phyloP scores from a whole-genome alignment of 148 eudicot species.

The Fagopyrum tataricum region DNA sequence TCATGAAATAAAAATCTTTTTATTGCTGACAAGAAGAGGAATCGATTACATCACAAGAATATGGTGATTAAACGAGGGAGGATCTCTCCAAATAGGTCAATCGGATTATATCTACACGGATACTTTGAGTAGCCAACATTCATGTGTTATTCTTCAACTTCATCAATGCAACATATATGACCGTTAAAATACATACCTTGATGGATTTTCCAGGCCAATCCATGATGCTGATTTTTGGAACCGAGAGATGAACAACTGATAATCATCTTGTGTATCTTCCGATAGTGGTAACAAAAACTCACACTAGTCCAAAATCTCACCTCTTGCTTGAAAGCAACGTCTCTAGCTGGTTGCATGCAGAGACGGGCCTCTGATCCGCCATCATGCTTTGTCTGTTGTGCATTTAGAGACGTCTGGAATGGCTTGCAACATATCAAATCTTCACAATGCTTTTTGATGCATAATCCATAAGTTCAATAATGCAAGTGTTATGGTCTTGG shows the following conservation, averaged over 20 bases:
- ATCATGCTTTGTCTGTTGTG: conserved; percentile 42
- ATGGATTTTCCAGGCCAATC: conserved; percentile 23
- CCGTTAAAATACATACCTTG: conserved; percentile 14
- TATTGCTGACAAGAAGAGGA: no score
- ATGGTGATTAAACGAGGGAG: background rate
- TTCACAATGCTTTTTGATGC: background rate
- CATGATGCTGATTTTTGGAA: conserved; percentile 37
- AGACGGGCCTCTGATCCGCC: conserved; percentile 86
- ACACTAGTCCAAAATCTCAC: conserved; percentile 65
- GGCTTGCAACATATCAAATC: conserved; percentile 33
- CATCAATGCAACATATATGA: conserved; percentile 21
- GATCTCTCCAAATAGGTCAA: background rate
- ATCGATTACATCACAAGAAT: no score
- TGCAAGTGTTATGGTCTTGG: no score
- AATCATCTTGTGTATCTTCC: conserved; percentile 53
- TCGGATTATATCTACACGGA: background rate
- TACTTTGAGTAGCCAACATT: background rate
- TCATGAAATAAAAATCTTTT: no score
- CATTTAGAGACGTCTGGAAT: conserved; percentile 56
- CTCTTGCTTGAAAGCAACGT: conserved; percentile 67
- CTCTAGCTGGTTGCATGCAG: conserved; percentile 78
- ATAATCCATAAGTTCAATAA: background rate
- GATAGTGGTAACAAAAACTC: conserved; percentile 84
- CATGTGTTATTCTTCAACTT: conserved; percentile 12
- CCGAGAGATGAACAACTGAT: conserved; percentile 43